Base-by-base conservation (phyloP, 495 filamentous ascomycete genomes). In the Letharia columbiana region DNA sequence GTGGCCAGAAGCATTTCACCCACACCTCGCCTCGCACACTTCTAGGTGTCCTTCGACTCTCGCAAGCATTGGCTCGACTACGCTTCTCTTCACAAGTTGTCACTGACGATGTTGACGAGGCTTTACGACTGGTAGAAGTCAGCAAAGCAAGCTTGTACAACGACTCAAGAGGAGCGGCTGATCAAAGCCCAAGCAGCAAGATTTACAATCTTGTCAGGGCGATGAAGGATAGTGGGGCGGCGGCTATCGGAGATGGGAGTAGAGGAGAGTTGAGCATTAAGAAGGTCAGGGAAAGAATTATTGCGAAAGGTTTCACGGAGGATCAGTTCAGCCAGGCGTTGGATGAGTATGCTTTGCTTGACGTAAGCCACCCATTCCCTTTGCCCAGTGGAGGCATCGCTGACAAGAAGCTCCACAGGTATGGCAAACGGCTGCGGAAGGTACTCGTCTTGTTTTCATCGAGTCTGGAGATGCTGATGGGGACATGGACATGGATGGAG, bases 221-320 rank as follows among this genome's bases (percentile, higher is more conserved):
- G 4, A 85, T 98, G 74, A 86, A 88, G 10, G 93, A 94, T 65
- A 88, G 84, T 67, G 91, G 91, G 40, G 86, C 91, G 42, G 91
- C 88, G 33, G 89, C 89, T 28, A 82, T 84, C 31, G 88, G 85
- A 41, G 89, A 87, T 68, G 87, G 85, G 2, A 83, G 85, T 5
- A 77, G 86, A 8, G 87, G 90, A 6, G 91, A 95, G 76, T 75
- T 98, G 68, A 93, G 87, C 76, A 81, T 98, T 80, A 81, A 87
- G 67, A 89, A 89, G 74, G 89, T 98, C 45, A 82, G 91, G 70
- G 92, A 98, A 73, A 74, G 94, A 52, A 91, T 98, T 39, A 81
- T 98, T 69, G 94, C 91, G 39, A 97, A 96, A 82, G 95, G 95
- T 12, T 98, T 98, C 71, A 98, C 95, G 7, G 89, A 91, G 69